Evolutionary conservation across 2,329 filamentous ascomycete genomes (phyloP), one percentile per base, ranked within the genome.

Genomic region (Biscogniauxia marginata): DNA sequence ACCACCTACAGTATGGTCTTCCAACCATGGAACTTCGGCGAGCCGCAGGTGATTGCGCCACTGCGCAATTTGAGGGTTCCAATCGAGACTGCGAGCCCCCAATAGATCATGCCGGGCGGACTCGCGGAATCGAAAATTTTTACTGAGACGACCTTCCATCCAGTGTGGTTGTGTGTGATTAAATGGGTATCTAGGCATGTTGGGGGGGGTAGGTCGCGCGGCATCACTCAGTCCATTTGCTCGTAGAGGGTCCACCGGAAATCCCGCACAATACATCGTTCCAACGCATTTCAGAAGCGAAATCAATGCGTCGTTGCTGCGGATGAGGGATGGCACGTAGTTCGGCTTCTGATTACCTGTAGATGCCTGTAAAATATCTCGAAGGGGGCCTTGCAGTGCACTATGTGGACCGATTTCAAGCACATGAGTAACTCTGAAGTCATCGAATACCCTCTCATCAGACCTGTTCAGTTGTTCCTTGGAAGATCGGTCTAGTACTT

Each of bases 1-100:
- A 0, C 60, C 64, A 21, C 61, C 60, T 2, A 80, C 67, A 39
- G 72, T 62, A 54, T 81, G 78, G 50, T 80, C 72, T 1, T 65
- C 63, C 0, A 78, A 54, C 79, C 79, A 82, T 0, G 75, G 73
- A 4, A 70, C 63, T 7, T 76, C 73, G 2, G 70, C 58, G 0
- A 73, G 34, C 0, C 69, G 65, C 1, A 81, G 65, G n/a, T 76
- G 66, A 50, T 77, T 74, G 7, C 77, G 67, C 79, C 79, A 82
- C 1, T 56, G 49, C 3, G 65, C 61, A 0, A 65, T 58, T 6
- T 55, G 49, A 0, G 65, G 58, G 24, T 65, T 58, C 57, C 61
- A 65, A 20, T 66, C 63, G 1, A 34, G 9, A 1, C 57, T 43
- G 0, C 55, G 61, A 3, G 54, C 56, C 5, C 69, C 68, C 4